Percentiles rank a stretch among this genome's conserved stretches.
These are phyloP conservation scores for Vigna angularis DNA, from an alignment of 306 rosid genomes.

Conservation along the genomic window DNA sequence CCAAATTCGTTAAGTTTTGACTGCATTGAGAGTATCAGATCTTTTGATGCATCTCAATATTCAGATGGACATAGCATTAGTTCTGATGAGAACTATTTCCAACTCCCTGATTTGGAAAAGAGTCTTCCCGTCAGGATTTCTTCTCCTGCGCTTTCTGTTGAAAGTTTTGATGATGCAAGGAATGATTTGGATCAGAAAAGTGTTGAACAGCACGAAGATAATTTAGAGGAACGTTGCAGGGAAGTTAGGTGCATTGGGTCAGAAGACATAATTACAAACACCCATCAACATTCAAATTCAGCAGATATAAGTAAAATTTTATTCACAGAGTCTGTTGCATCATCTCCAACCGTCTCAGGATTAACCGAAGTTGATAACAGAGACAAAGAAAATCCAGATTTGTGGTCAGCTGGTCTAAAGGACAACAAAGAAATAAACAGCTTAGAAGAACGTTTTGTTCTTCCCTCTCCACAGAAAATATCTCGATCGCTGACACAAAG, in stretches of 20 bases:
- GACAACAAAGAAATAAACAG: slow-evolving; percentile 47
- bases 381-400: slow-evolving; percentile 50
- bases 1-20: slow-evolving; percentile 45
- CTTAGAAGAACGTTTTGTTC: slow-evolving; percentile 47
- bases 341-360: slow-evolving; percentile 64
- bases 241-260: slow-evolving; percentile 70
- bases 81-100: slow-evolving; percentile 68
- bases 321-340: slow-evolving; percentile 51
- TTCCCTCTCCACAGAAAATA: slow-evolving; percentile 52
- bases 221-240: slow-evolving; percentile 55
- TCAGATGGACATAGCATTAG: slow-evolving; percentile 71
- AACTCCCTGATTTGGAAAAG: slow-evolving; percentile 65
- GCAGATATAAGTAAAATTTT: slow-evolving; percentile 52
- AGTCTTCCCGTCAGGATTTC: slow-evolving; percentile 49
- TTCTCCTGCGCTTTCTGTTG: slow-evolving; percentile 49
- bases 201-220: slow-evolving; percentile 50
- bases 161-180: slow-evolving; percentile 42
- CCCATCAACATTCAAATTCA: slow-evolving; percentile 47
- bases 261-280: slow-evolving; percentile 54
- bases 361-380: slow-evolving; percentile 51
- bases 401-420: slow-evolving; percentile 47
- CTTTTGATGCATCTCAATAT: slow-evolving; percentile 71
- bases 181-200: slow-evolving; percentile 45
- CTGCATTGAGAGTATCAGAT: slow-evolving; percentile 51
- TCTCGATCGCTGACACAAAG: slow-evolving; percentile 52